Conservation (phyloP, 352 stramenopile species). For the Phytopythium oedochilum region DNA sequence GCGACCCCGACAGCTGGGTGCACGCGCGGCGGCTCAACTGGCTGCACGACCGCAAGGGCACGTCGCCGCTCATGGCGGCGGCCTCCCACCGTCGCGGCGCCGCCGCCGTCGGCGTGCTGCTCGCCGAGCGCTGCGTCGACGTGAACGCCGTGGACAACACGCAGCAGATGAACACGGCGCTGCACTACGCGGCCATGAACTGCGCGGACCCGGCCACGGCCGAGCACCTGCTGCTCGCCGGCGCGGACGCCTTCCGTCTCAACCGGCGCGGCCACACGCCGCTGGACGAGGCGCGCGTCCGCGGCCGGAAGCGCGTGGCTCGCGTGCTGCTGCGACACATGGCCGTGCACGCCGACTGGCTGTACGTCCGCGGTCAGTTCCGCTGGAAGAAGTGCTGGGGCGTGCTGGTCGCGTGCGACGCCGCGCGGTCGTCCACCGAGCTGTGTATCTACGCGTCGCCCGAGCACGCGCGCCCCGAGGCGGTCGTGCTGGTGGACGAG, state of each 20-base stretch:
- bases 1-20: constrained; percentile 2
- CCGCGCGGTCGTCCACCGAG: constrained; percentile 23
- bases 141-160: constrained; percentile 21
- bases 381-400: constrained; percentile 43
- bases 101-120: constrained; percentile 31
- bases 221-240: constrained; percentile 36
- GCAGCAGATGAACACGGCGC: constrained; percentile 32
- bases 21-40: constrained; percentile 8
- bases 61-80: constrained; percentile 50
- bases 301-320: constrained; percentile 15
- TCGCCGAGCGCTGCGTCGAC: constrained; percentile 29
- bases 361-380: constrained; percentile 14
- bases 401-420: constrained; percentile 35
- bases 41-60: constrained; percentile 15
- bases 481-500: constrained; percentile 6
- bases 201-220: constrained; percentile 19
- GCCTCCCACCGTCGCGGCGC: constrained; percentile 34
- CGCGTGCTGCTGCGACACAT: constrained; percentile 28
- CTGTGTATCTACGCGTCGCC: constrained; percentile 6
- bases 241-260: constrained; percentile 28
- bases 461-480: not conserved
- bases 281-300: constrained; percentile 37
- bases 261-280: constrained; percentile 39
- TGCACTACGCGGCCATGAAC: constrained; percentile 42
- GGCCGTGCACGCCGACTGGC: constrained; percentile 34